A percentile compares a stretch with the other conserved stretches of the same genome.
These are phyloP conservation scores for Cryptococcus sp. DNA, from an alignment of 1,284 basidiomycete genomes.

Conservation along the genomic window DNA sequence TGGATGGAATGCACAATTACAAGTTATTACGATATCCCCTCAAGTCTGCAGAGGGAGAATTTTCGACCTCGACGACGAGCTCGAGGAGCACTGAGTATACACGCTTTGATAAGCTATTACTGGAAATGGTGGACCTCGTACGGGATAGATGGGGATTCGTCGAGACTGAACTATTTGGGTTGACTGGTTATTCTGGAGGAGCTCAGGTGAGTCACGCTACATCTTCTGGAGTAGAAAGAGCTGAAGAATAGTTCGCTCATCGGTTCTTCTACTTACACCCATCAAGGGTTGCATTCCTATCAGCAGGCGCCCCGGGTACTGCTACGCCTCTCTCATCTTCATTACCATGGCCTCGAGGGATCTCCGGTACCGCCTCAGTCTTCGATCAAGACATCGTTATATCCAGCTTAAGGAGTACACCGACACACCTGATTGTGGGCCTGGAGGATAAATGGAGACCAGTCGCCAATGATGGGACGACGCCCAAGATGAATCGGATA, in stretches of 20 bases:
- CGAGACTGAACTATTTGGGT: slow-evolving; percentile 9
- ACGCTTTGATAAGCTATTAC: slow-evolving; percentile 13
- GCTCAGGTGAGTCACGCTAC: slow-evolving; percentile 1
- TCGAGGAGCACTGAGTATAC: background rate
- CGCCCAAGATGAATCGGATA: background rate
- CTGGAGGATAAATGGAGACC: background rate
- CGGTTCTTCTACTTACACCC: slow-evolving; percentile 23
- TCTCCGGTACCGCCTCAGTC: background rate
- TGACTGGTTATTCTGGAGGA: slow-evolving; percentile 19
- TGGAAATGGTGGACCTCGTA: slow-evolving; percentile 14
- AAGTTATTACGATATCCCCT: slow-evolving; percentile 6
- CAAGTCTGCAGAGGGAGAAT: background rate
- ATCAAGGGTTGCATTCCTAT: slow-evolving; percentile 10
- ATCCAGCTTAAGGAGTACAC: background rate
- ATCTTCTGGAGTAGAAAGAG: too few species aligned
- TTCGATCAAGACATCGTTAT: background rate
- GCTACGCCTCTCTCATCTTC: slow-evolving; percentile 1
- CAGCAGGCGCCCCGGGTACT: slow-evolving; percentile 17
- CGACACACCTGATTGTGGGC: background rate
- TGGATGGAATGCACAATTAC: slow-evolving; percentile 18
- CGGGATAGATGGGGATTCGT: slow-evolving; percentile 14
- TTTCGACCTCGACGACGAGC: too few species aligned
- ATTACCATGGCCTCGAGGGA: background rate
- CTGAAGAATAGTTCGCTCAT: slow-evolving; percentile 14
- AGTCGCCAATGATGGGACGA: background rate